phyloP scores from a whole-genome alignment of 208 protist species.

The Trypanosoma caninum region DNA sequence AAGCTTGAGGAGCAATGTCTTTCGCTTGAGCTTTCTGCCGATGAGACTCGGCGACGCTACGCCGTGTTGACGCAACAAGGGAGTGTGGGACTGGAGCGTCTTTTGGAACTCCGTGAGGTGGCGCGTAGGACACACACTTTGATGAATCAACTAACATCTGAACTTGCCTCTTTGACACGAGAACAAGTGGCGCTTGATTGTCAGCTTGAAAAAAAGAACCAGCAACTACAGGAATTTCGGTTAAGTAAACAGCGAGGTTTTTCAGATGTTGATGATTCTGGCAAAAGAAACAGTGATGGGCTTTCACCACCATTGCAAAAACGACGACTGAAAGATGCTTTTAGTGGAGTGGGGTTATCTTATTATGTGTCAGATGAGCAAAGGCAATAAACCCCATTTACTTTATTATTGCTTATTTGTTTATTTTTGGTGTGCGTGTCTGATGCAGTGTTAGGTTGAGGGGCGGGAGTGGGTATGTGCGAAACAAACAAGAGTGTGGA shows the following conservation, averaged over 20 bases:
- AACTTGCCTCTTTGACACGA: constrained; percentile 44
- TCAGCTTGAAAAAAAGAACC: constrained; percentile 56
- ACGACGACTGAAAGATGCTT: not conserved
- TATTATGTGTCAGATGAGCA: constrained; percentile 7
- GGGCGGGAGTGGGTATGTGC: too few relatives aligned
- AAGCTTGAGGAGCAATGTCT: constrained; percentile 60
- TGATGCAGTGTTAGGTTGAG: too few relatives aligned
- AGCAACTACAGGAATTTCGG: constrained; percentile 29
- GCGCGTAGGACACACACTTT: constrained; percentile 39
- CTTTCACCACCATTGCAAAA: not conserved
- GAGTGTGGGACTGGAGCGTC: constrained; percentile 21
- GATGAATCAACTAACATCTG: constrained; percentile 34
- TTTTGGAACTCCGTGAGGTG: constrained; percentile 44
- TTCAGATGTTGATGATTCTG: not conserved
- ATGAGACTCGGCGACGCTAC: constrained; percentile 32
- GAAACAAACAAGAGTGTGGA: too few relatives aligned
- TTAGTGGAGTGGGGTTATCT: not conserved
- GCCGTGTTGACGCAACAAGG: constrained; percentile 33
- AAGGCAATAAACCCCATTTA: not conserved
- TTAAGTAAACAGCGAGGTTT: not conserved
- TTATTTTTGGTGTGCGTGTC: too few relatives aligned
- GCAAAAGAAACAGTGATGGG: not conserved
- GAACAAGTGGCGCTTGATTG: constrained; percentile 36
- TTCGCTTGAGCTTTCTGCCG: constrained; percentile 36
- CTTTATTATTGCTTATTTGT: not conserved